Evolutionary conservation across 1,139 yeast genomes (phyloP).

Genomic region (Kodamaea ohmeri): DNA sequence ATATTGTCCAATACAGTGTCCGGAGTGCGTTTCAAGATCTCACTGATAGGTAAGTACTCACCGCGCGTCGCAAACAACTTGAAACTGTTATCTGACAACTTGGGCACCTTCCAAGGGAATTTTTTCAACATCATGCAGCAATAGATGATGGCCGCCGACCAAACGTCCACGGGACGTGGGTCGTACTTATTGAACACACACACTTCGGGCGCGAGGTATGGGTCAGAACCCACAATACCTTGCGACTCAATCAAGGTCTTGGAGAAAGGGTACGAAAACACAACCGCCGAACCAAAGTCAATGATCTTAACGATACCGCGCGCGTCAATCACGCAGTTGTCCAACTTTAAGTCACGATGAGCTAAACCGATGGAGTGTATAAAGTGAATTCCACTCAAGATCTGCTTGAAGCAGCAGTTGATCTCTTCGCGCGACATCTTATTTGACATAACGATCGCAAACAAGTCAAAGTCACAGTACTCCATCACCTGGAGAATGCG

Average conservation of each 20-base stretch:
- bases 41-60: slow-evolving; percentile 41
- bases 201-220: slow-evolving; percentile 93
- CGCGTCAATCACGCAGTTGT: slow-evolving; percentile 85
- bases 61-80: slow-evolving; percentile 57
- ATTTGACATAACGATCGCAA: slow-evolving; percentile 94
- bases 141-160: slow-evolving; percentile 91
- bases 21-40: slow-evolving; percentile 41
- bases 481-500: slow-evolving; percentile 92
- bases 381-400: slow-evolving; percentile 77
- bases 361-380: slow-evolving; percentile 86
- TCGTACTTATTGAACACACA: slow-evolving; percentile 78
- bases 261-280: slow-evolving; percentile 85
- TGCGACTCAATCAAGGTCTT: slow-evolving; percentile 77
- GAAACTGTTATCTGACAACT: slow-evolving; percentile 77
- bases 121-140: slow-evolving; percentile 93
- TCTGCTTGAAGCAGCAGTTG: slow-evolving; percentile 87
- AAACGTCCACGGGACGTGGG: slow-evolving; percentile 91
- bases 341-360: slow-evolving; percentile 88
- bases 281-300: slow-evolving; percentile 94
- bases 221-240: slow-evolving; percentile 93
- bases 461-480: slow-evolving; percentile 88
- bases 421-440: slow-evolving; percentile 85
- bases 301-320: slow-evolving; percentile 86
- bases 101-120: slow-evolving; percentile 98
- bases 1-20: slow-evolving; percentile 29